Evolutionary conservation across 495 filamentous ascomycete species (phyloP), one percentile per base, ranked within the genome.

Genomic region (Penicillium nucicola): DNA sequence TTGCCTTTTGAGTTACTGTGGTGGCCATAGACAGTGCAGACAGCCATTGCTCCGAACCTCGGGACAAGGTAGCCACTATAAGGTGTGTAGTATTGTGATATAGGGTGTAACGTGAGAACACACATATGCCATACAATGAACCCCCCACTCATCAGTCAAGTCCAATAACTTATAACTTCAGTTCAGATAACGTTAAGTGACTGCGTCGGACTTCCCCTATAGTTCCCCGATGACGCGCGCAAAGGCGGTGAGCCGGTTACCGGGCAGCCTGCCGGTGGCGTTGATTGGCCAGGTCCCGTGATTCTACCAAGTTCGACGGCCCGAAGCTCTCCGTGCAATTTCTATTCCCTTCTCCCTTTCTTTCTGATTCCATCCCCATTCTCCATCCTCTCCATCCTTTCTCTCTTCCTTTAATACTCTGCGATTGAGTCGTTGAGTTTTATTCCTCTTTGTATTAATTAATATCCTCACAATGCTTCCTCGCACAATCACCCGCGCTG

Each of bases 401-500:
- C 59, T 55, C 61, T 53, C 53, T 45, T 51, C 52, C 50, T 58
- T 57, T 57, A 63, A 62, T 57, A 63, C 69, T 65, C 52, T 61
- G 59, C 67, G 67, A 68, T 71, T 72, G 65, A 72, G 57, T 69
- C 74, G 62, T 64, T 58, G 63, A 65, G 55, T 60, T 61, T 65
- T 58, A 56, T 57, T 59, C 56, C 64, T 72, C 68, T 57, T 50
- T 65, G 64, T 69, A 61, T 69, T 69, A 64, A 58, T 64, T 62
- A 61, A 66, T 66, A 58, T 63, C 50, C 58, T 57, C 62, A 79
- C 67, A 69, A 83, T 82, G 79, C 64, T 83, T 57, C 69, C 78
- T 57, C 78, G 75, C 57, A 79, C 74, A 67, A 64, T 81, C 53
- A 72, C 73, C 57, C 74, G 76, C 77, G 85, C 81, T 72, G 90